Base-by-base conservation (phyloP, 805 yeast species). In the Candida tammaniensis region DNA sequence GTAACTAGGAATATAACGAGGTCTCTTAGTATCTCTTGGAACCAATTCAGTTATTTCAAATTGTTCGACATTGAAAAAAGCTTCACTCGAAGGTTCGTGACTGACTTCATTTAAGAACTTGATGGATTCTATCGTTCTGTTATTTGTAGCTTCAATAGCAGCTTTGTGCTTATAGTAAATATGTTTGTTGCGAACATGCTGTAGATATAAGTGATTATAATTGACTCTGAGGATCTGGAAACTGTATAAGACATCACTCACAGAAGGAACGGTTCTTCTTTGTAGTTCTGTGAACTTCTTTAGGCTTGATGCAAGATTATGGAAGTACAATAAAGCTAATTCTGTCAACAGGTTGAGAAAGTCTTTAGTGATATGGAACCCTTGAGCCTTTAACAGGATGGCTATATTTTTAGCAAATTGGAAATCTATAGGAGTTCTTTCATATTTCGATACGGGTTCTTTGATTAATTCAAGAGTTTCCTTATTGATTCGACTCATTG, bases 1-100 rank as follows among this genome's bases (percentile, higher is more conserved):
- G 80, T 88, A 88, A 5, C 62, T 52, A 0, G 94, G 94, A 6
- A 86, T 70, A 39, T 76, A 76, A 4, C 55, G 52, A 1, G 70
- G 68, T 18, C 46, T 44, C n/a, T 36, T 30, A 5, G 54, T 41
- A 30, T 22, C 80, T 60, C 36, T 80, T 1, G 72, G 88, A 10
- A 82, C 74, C 17, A 85, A 64, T 31, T 70, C 63, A 3, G 76
- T 66, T 3, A 78, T 64, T 34, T 70, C 74, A 31, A 74, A 68
- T 17, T 65, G 66, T 38, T 74, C 74, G 25, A 73, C 64, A 42
- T 69, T 70, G 51, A 78, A 79, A 31, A 78, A 76, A 31, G 68
- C 69, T n/a, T 67, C 55, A 7, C 78, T 68, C n/a, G 65, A 70
- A 14, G 59, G 60, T 14, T 57, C 55, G 17, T 21, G 26, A 18